Conservation (phyloP, 441 rosid genomes). For the Melastoma candidum region DNA sequence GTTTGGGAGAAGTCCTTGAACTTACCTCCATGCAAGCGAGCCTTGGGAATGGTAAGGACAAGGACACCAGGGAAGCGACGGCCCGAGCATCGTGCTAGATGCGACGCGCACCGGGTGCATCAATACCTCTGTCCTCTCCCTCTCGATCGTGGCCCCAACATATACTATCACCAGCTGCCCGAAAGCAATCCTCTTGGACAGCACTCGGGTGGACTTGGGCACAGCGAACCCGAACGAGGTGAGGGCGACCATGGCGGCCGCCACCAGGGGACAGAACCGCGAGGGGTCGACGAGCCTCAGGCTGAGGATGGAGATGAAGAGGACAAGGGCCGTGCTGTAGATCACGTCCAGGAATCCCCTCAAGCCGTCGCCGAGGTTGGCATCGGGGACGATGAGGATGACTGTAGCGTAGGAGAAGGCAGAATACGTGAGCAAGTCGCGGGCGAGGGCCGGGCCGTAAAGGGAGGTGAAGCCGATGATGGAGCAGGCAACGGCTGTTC, state of each 20-base stretch:
- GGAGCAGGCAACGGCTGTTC: conserved; percentile 57
- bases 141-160: conserved; percentile 41
- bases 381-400: conserved; percentile 54
- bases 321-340: conserved; percentile 43
- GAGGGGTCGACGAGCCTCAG: conserved; percentile 37
- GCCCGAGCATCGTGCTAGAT: conserved; percentile 54
- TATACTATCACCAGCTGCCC: conserved; percentile 71
- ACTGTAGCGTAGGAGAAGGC: conserved; percentile 61
- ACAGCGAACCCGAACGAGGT: conserved; percentile 50
- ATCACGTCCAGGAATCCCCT: conserved; percentile 40
- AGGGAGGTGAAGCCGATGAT: conserved; percentile 51
- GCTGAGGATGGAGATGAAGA: conserved; percentile 26
- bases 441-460: conserved; percentile 38
- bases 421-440: conserved; percentile 30
- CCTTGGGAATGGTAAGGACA: conserved; percentile 58
- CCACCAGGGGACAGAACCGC: conserved; percentile 28
- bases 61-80: conserved; percentile 55
- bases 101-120: conserved; percentile 62
- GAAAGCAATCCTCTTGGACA: conserved; percentile 65
- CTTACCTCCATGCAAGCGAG: conserved; percentile 54
- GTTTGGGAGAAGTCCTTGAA: neutral
- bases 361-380: conserved; percentile 53
- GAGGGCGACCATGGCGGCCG: conserved; percentile 43
- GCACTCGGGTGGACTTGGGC: conserved; percentile 46
- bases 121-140: conserved; percentile 27